Evolutionary conservation across 352 stramenopile species (phyloP), one percentile per base, ranked within the genome.

Genomic region (Pilasporangium apinafurcum): DNA sequence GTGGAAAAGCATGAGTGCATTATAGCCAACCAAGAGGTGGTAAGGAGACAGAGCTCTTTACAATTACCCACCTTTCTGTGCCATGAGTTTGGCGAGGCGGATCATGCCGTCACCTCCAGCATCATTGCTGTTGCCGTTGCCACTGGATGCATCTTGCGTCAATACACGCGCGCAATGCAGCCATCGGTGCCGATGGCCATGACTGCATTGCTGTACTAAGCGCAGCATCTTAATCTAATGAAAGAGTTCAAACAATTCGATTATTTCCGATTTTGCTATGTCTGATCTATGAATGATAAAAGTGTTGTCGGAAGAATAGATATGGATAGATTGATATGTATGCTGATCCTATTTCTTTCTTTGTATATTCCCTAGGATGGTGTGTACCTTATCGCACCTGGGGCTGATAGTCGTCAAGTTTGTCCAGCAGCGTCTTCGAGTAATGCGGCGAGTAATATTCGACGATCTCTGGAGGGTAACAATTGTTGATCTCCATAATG

Each of bases 381-480:
- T n/a, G 10, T 14, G 12, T 8, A 5, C 5, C 33, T 58, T 83
- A 92, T 59, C 75, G 79, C 38, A 89, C 78, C 37, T 94, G 80
- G 13, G 89, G 90, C 56, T 96, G 83, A 58, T 89, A 97, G 46
- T 98, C 93, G 45, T 98, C 93, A 30, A 98, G 80, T 61, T 98
- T 98, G 58, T 97, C 85, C 16, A 98, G 66, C n/a, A 98, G 71
- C 39, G 86, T 94, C 68, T 97, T 97, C 44, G 85, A 95, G 67
- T 98, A 98, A 54, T 97, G 95, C 21, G 91, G 90, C 44, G 86
- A 96, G 68, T 98, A 98, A 59, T 97, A 98, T 65, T 98, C 88
- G 37, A 98, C 92, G 39, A 98, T 96, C 56, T 98, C 93, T 0
- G 89, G 87, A 14, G 93, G 93, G 60, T 97, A 98, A 65, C 90